Evolutionary conservation across 257 asterid genomes (phyloP).

Genomic region (Capsicum chinense): DNA sequence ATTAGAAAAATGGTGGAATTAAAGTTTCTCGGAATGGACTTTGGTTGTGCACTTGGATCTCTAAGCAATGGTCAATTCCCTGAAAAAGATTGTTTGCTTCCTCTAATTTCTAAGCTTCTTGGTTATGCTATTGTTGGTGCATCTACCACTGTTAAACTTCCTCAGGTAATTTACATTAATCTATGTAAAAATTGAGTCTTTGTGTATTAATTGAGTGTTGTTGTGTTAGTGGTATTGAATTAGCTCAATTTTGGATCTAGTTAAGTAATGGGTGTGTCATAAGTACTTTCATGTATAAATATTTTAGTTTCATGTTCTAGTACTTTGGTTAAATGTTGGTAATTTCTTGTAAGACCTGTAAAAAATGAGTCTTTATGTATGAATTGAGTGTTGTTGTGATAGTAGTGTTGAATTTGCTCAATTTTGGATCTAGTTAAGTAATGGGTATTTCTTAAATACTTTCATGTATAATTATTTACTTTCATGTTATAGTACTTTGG

Average conservation of each 20-base stretch:
- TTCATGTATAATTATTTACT: not conserved
- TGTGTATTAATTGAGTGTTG: not conserved
- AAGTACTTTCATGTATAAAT: not conserved
- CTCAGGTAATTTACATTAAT: constrained; percentile 60
- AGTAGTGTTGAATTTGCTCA: not conserved
- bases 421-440: not conserved
- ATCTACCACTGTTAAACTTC: constrained; percentile 94
- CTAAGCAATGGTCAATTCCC: constrained; percentile 78
- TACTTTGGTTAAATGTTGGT: not conserved
- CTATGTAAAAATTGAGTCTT: constrained; percentile 24
- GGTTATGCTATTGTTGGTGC: constrained; percentile 97
- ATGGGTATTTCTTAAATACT: not conserved
- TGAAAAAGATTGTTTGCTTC: constrained; percentile 90
- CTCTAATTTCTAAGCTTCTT: constrained; percentile 79
- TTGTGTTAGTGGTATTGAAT: not conserved
- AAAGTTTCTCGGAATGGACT: constrained; percentile 86
- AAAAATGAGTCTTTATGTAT: not conserved
- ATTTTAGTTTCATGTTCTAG: not conserved
- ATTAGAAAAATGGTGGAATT: constrained; percentile 56
- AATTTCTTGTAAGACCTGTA: constrained; percentile 1
- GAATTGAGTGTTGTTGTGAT: not conserved
- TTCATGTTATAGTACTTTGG: not conserved
- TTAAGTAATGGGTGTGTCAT: not conserved
- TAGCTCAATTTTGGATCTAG: not conserved
- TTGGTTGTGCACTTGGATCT: constrained; percentile 83